Evolutionary conservation across 306 rosid genomes (phyloP), one percentile per base, ranked within the genome.

Genomic region (Glycine soja): DNA sequence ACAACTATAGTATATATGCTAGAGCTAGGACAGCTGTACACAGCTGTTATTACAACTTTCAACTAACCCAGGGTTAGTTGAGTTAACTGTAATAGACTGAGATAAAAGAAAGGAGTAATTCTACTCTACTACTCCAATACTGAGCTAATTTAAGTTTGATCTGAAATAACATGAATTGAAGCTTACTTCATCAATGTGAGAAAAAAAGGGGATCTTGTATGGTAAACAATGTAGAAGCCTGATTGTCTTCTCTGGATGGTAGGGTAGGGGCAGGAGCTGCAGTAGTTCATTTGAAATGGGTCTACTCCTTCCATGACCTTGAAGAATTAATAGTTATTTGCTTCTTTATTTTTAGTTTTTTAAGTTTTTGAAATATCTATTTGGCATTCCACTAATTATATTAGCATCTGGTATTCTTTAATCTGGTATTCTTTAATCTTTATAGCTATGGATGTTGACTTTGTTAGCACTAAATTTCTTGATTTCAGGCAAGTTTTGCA

Each of bases 401-500:
- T 72, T 76, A 51, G 71, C 46, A 16, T 48, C 69, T 70, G 30
- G 34, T 45, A 30, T 32, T 61, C n/a, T 43, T 18, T 30, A 48
- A 47, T 70, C 56, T 50, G 30, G 34, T 45, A 30, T 32, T 61
- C n/a, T 43, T 18, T 30, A 48, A 47, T 70, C 56, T 50, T 36
- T 59, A 74, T 40, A 52, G 15, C 51, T 12, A 70, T 76, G 70
- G 63, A 36, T 81, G 15, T 78, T 82, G 77, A 72, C n/a, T 10
- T 75, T 38, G 19, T 75, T 74, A 65, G 67, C 36, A 11, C 77
- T n/a, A 24, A 66, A 72, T 10, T 59, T 56, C 69, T 80, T 73
- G 72, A 73, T 85, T 89, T 78, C 88, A 95, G 98, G 80, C 99
- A 91, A 93, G 98, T 93, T 61, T 88, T 95, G 91, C 99, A 95